Conservation (phyloP, 2,329 filamentous ascomycete genomes). For the Cladosporium velox region DNA sequence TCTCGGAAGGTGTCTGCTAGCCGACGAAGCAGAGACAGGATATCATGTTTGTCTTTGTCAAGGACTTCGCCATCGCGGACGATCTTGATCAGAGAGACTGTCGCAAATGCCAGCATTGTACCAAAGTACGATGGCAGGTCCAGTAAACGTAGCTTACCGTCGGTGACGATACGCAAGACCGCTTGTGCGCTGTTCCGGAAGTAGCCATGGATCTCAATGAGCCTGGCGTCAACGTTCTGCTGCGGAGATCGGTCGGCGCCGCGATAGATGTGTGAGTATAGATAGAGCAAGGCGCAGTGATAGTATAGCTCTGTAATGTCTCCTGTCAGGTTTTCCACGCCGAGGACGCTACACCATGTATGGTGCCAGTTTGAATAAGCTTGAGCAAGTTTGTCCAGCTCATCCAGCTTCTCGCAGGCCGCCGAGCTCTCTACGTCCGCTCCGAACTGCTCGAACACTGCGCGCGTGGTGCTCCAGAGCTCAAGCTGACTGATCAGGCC, state of each 20-base stretch:
- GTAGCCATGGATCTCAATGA: constrained; percentile 32
- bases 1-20: not conserved
- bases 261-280: constrained; percentile 34
- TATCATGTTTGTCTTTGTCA: not conserved
- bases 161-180: constrained; percentile 31
- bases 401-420: constrained; percentile 36
- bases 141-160: constrained; percentile 35
- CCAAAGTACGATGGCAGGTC: constrained; percentile 37
- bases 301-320: constrained; percentile 35
- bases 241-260: constrained; percentile 28
- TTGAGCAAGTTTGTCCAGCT: constrained; percentile 33
- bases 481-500: constrained; percentile 33
- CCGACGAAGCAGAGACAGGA: not conserved
- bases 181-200: constrained; percentile 33
- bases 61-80: not conserved
- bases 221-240: constrained; percentile 28
- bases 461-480: constrained; percentile 31
- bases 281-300: constrained; percentile 35
- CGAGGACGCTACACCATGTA: constrained; percentile 33
- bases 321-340: constrained; percentile 31
- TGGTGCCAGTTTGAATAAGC: constrained; percentile 31
- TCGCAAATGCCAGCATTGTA: constrained; percentile 37
- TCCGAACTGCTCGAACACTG: constrained; percentile 35
- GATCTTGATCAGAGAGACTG: constrained; percentile 36
- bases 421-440: constrained; percentile 34